Conservation (phyloP, 1,284 basidiomycete genomes). For the Fistulina hepatica region DNA sequence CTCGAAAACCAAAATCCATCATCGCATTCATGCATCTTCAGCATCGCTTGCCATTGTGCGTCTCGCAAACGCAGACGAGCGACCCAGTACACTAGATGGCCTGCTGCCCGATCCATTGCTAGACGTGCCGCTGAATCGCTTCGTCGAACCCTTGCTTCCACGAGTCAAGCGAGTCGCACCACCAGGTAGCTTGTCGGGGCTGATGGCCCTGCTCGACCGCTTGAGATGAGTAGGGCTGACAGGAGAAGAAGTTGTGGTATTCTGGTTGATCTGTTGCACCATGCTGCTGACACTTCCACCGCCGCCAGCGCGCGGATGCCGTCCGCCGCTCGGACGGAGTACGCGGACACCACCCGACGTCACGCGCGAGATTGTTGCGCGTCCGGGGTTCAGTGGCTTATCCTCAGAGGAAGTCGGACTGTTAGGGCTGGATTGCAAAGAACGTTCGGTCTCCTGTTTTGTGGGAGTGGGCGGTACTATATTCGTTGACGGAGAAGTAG, state of each 20-base stretch:
- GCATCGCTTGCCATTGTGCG: constrained; percentile 74
- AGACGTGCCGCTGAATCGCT: constrained; percentile 34
- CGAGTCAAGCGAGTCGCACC: too few species aligned
- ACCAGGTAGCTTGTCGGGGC: too few species aligned
- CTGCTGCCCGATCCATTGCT: constrained; percentile 25
- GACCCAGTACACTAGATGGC: constrained; percentile 35
- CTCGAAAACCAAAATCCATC: too few species aligned
- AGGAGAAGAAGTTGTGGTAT: constrained; percentile 20
- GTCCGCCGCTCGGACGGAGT: constrained; percentile 40
- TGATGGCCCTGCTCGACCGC: too few species aligned
- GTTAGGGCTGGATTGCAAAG: constrained; percentile 9
- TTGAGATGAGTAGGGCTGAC: too few species aligned
- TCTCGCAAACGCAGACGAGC: constrained; percentile 50
- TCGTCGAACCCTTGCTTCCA: constrained; percentile 24
- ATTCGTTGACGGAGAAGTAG: constrained; percentile 19
- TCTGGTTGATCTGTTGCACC: constrained; percentile 45
- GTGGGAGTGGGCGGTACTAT: constrained; percentile 24
- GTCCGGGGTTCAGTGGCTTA: constrained; percentile 21
- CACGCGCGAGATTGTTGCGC: constrained; percentile 29
- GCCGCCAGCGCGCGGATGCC: constrained; percentile 31
- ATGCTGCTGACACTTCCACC: constrained; percentile 40
- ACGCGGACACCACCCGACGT: constrained; percentile 38
- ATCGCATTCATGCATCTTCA: constrained; percentile 57
- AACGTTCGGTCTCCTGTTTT: constrained; percentile 12
- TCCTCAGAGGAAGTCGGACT: constrained; percentile 25